Base-by-base conservation (phyloP, 1,139 yeast genomes). In the Debaryomyces subglobosus region DNA sequence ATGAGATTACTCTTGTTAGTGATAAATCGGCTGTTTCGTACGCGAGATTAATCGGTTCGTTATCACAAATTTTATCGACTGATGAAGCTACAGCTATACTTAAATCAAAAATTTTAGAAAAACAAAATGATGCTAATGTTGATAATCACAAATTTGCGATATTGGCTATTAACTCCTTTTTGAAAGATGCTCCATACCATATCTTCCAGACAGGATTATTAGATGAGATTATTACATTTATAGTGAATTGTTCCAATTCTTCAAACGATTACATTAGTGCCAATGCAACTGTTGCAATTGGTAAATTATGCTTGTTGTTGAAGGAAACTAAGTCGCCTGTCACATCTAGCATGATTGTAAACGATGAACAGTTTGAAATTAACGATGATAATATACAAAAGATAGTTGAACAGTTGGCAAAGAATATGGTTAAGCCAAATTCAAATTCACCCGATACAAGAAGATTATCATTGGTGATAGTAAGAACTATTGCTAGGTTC, bases 271-370 rank as follows among this genome's bases (percentile, higher is more conserved):
- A 82, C 57, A 74, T 90, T 49, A 78, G 87, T 55, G 97, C 89
- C 57, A 87, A 88, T 60, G 86, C 92, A n/a, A 77, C 87, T 3
- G 68, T 86, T 49, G 98, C 96, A 2, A 77, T 87, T 47, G 97
- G 97, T 53, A 92, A 92, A 68, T 56, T 87, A n/a, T 69, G 90
- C 50, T 71, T 91, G 46, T 68, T 82, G 39, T 63, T 74, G 29
- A 74, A 69, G 9, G 79, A 73, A 52, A 64, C 46, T 10, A 69
- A 71, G 39, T 71, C 83, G 9, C 82, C 82, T 44, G 64, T 54
- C 49, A 41, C 52, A 18, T 63, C 58, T 3, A 55, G 47, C 10
- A 49, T 53, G 3, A 49, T 47, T 8, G 38, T 15, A 13, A 49
- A 42, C 15, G 44, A 44, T 4, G 44, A 43, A 3, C 61, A 69